Percentiles rank a stretch among this genome's conserved stretches.
Conservation (phyloP, 176 grass and related monocot species). For the Rhynchospora tenuis region DNA sequence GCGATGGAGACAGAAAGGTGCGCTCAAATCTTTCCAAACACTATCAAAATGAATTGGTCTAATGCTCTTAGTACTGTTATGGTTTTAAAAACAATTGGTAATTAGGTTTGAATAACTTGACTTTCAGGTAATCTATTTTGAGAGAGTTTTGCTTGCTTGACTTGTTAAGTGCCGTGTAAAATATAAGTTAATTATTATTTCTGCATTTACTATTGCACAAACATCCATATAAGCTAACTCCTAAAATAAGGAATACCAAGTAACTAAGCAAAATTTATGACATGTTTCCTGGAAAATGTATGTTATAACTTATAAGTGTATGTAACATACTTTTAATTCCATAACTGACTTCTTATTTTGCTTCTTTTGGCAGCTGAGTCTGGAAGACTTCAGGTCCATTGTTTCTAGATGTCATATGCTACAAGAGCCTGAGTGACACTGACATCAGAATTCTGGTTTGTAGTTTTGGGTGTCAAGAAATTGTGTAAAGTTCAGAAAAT, state of each 20-base stretch:
- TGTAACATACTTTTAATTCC: not conserved
- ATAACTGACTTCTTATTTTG: not conserved
- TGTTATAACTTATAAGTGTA: not conserved
- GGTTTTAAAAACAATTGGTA: not conserved
- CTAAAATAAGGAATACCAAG: not conserved
- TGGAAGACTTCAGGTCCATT: slow-evolving; percentile 75
- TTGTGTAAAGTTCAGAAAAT: not conserved
- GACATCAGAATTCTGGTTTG: not conserved
- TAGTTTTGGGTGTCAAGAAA: slow-evolving; percentile 1
- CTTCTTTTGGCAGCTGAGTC: slow-evolving; percentile 50
- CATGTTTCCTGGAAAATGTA: not conserved
- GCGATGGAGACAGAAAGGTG: slow-evolving; percentile 79
- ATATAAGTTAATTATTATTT: not conserved
- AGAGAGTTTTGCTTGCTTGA: not conserved
- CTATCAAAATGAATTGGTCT: not conserved
- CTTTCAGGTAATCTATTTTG: not conserved
- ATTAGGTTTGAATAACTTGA: not conserved
- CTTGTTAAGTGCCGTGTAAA: not conserved
- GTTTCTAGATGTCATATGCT: slow-evolving; percentile 77
- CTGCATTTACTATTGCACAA: not conserved
- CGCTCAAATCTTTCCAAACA: not conserved
- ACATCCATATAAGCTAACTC: not conserved
- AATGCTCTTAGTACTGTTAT: not conserved
- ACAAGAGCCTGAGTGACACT: slow-evolving; percentile 39
- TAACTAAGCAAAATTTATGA: not conserved